Base-by-base conservation (phyloP, 2,329 filamentous ascomycete genomes). In the Hypomyces perniciosus region DNA sequence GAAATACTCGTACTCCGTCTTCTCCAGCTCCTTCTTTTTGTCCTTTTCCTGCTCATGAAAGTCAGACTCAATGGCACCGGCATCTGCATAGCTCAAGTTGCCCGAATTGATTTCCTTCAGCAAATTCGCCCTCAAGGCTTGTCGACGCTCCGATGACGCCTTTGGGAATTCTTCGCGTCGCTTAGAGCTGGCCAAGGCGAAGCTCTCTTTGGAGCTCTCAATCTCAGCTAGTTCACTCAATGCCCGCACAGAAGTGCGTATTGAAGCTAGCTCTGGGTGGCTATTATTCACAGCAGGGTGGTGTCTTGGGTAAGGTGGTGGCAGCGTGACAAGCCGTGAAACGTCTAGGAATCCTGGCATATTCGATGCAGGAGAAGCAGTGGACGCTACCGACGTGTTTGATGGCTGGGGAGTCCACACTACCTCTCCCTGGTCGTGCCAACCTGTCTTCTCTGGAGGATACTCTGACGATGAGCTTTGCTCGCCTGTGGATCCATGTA, bases 261-360 rank as follows among this genome's bases (percentile, higher is more conserved):
- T 91, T 1, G 83, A 78, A 0, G 85, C 79, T n/a, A 99, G 78
- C 57, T 95, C 86, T 0, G 93, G 93, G 63, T 99, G 93, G 59
- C 83, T 95, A 63, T 97, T 99, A 66, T 95, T 96, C 12, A 97
- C 88, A 1, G 93, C 93, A 7, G 93, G 93, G 61, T 97, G 87
- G 62, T 97, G 92, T 6, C 92, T 85, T 1, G 93, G 93, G 65
- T 95, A 97, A 2, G 93, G 88, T 1, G 93, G 93, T 7, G 93
- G 93, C 30, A 99, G 76, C 0, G 93, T 96, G 4, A 99, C 87
- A 1, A 99, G 80, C 29, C 93, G 81, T 4, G 93, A 97, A 28
- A 97, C 86, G 62, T 99, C 92, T 4, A 97, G 72, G 52, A 82
- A 82, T 60, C 77, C 70, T 33, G 70, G 74, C 54, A 63, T 72